A percentile compares a stretch with the other conserved stretches of the same genome.
These are phyloP conservation scores for Cladorrhinum samala DNA, from an alignment of 495 filamentous ascomycete genomes.

Conservation along the genomic window DNA sequence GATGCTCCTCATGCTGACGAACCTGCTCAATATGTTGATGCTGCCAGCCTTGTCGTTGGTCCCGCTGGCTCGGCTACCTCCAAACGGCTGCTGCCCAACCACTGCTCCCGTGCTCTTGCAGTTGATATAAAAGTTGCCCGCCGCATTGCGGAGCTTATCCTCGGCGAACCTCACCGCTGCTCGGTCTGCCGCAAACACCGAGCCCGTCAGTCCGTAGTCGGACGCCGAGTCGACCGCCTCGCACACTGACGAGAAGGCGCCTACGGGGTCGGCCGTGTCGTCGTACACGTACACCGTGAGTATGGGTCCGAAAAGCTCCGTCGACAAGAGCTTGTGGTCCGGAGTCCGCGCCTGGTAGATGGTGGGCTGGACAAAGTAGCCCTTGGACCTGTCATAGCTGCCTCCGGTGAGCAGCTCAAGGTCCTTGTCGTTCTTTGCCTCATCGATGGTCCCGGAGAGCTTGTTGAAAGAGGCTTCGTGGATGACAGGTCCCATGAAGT, in stretches of 20 bases:
- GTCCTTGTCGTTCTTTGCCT: constrained; percentile 57
- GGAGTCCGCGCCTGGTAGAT: constrained; percentile 59
- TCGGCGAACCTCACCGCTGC: constrained; percentile 61
- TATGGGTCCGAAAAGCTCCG: constrained; percentile 75
- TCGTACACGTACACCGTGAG: constrained; percentile 67
- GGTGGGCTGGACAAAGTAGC: constrained; percentile 69
- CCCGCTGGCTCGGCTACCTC: constrained; percentile 76
- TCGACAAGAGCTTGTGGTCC: constrained; percentile 57
- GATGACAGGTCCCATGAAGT: constrained; percentile 76
- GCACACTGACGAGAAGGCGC: constrained; percentile 51
- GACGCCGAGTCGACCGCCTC: constrained; percentile 56
- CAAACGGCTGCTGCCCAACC: constrained; percentile 89
- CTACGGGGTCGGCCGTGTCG: constrained; percentile 49
- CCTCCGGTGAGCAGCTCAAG: constrained; percentile 63
- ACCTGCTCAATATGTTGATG: constrained; percentile 64
- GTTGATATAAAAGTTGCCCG: constrained; percentile 91
- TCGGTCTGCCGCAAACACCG: constrained; percentile 70
- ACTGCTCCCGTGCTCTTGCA: constrained; percentile 90
- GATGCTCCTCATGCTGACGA: constrained; percentile 76
- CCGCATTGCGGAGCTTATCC: constrained; percentile 66
- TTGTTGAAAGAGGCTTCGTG: constrained; percentile 66
- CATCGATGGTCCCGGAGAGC: constrained; percentile 60
- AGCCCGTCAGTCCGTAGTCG: constrained; percentile 74
- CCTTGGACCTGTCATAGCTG: constrained; percentile 58
- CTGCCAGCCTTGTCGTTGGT: constrained; percentile 93